Base-by-base conservation (phyloP, 176 grass and related monocot species). In the Musa itinerans region DNA sequence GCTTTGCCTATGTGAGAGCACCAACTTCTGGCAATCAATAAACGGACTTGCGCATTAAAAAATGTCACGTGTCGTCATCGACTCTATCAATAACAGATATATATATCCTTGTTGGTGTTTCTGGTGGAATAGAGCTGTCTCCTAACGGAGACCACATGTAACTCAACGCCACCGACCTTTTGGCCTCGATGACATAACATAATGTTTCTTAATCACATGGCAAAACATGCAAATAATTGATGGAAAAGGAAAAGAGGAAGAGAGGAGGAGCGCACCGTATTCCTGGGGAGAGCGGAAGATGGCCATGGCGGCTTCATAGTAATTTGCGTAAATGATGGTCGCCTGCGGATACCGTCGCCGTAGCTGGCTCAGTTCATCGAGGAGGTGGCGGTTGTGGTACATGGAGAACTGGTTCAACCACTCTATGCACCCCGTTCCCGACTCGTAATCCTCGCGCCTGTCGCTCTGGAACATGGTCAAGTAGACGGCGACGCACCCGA, bases 361-460 rank as follows among this genome's bases (percentile, higher is more conserved):
- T 3, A 82, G 81, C 76, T 68, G 90, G 27, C 73, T 64, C n/a
- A 98, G 8, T 54, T 94, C 86, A 16, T 86, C 50, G 3, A 52
- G 1, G 10, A 98, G 90, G 66, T 85, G 79, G 65, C 56, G 76
- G 61, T 98, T 93, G 78, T 98, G 95, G 78, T 91, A 86, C 53
- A 80, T 1, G 4, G 95, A 74, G 80, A 98, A 98, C 69, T 89
- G 88, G 6, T 98, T 98, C 68, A 93, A 82, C 78, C 90, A 85
- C 22, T 77, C 85, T 52, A 91, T 78, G 82, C 95, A 98, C n/a
- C 95, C 95, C 13, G 86, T 98, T 20, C 81, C 69, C 74, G 80
- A 74, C 21, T 98, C 90, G 19, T 98, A 98, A 81, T 91, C 86
- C 74, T 91, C 81, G 59, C 72, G 85, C 4, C 83, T 84, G 13